Evolutionary conservation across 2,329 filamentous ascomycete species (phyloP).

Genomic region (Botrytis hyacinthi): DNA sequence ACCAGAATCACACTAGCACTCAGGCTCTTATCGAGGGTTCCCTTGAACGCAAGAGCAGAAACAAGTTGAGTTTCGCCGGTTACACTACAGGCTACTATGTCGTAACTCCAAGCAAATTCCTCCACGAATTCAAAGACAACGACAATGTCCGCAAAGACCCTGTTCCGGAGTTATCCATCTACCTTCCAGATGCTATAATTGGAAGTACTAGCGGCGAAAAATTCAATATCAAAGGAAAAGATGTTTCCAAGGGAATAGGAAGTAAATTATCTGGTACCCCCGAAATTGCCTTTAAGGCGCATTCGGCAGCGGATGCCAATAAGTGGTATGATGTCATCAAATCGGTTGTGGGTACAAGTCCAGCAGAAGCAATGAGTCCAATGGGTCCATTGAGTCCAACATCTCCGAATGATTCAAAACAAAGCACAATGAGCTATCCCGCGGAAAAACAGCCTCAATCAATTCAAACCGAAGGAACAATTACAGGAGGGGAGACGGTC

Average conservation of each 20-base stretch:
- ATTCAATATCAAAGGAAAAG: conserved; percentile 95
- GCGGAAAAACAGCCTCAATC: conserved; percentile 26
- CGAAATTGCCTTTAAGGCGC: conserved; percentile 85
- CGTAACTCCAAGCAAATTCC: conserved; percentile 79
- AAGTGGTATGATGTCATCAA: conserved; percentile 79
- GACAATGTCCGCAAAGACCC: conserved; percentile 72
- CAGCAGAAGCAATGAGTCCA: conserved; percentile 28
- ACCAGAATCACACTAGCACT: conserved; percentile 79
- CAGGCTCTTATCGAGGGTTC: conserved; percentile 82
- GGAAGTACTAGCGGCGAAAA: conserved; percentile 72
- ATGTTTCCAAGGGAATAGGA: conserved; percentile 75
- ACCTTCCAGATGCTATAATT: conserved; percentile 84
- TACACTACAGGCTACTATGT: conserved; percentile 86
- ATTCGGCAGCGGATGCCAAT: conserved; percentile 73
- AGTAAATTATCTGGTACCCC: conserved; percentile 77
- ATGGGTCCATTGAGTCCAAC: conserved; percentile 28
- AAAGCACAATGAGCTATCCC: conserved; percentile 22
- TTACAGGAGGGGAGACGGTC: conserved; percentile 31
- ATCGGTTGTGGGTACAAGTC: conserved; percentile 28
- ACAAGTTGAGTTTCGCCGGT: conserved; percentile 72
- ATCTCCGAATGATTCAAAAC: conserved; percentile 23
- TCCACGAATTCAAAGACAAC: conserved; percentile 96
- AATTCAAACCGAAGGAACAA: conserved; percentile 31
- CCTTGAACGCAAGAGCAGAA: conserved; percentile 85
- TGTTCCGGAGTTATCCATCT: conserved; percentile 82